Conservation (phyloP, 495 filamentous ascomycete species). For the Xylaria cubensis region DNA sequence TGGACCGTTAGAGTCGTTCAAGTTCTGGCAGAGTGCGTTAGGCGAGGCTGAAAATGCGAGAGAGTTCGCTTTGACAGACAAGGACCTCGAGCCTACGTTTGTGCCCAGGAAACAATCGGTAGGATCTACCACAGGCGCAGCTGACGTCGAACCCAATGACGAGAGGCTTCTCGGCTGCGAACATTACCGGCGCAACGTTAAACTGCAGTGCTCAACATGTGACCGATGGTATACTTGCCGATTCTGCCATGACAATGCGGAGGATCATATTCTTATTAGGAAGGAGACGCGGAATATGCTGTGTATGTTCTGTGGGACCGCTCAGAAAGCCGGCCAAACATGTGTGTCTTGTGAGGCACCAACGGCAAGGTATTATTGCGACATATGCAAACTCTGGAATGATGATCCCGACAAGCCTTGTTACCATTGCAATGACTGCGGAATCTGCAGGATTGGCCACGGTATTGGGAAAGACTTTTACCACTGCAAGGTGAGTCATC, state of each 20-base stretch:
- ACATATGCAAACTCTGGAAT: slow-evolving; percentile 96
- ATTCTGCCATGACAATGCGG: slow-evolving; percentile 88
- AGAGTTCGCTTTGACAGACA: slow-evolving; percentile 70
- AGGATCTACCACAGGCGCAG: slow-evolving; percentile 36
- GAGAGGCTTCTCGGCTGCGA: slow-evolving; percentile 72
- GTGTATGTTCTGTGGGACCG: slow-evolving; percentile 92
- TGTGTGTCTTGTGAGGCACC: slow-evolving; percentile 78
- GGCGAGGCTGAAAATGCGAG: slow-evolving; percentile 45
- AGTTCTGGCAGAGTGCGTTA: slow-evolving; percentile 49
- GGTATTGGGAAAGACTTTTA: slow-evolving; percentile 96
- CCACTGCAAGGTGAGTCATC: slow-evolving; percentile 84
- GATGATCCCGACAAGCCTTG: slow-evolving; percentile 89
- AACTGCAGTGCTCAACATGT: slow-evolving; percentile 89
- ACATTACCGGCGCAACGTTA: slow-evolving; percentile 96
- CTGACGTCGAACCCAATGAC: slow-evolving; percentile 55
- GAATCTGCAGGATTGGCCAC: slow-evolving; percentile 89
- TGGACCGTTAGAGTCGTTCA: slow-evolving; percentile 42
- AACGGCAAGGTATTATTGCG: slow-evolving; percentile 92
- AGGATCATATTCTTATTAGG: slow-evolving; percentile 83
- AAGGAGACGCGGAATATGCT: slow-evolving; percentile 92
- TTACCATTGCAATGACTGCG: slow-evolving; percentile 96
- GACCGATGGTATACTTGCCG: slow-evolving; percentile 93
- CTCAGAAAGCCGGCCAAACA: slow-evolving; percentile 80
- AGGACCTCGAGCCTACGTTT: slow-evolving; percentile 77
- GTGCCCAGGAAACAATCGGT: slow-evolving; percentile 45